Conservation (phyloP, 495 filamentous ascomycete species). For the Platismatia glauca region DNA sequence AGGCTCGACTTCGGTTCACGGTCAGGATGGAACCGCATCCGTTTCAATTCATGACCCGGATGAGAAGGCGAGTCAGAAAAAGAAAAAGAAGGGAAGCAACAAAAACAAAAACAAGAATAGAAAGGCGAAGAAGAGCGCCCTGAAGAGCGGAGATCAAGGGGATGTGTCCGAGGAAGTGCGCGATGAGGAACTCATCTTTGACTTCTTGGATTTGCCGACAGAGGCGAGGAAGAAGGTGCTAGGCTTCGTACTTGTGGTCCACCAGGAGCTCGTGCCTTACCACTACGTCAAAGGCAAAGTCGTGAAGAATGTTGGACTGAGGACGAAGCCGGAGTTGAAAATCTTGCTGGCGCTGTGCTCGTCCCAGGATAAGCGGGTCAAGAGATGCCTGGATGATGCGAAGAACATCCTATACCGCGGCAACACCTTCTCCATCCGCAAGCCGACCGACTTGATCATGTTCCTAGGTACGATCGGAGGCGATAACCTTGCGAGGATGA, state of each 20-base stretch:
- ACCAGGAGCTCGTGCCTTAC: slow-evolving; percentile 7
- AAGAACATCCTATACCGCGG: slow-evolving; percentile 11
- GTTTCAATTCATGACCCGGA: background rate
- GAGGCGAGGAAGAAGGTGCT: background rate
- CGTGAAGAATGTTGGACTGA: slow-evolving; percentile 9
- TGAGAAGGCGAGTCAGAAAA: background rate
- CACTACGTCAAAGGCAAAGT: slow-evolving; percentile 11
- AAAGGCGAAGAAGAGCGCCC: background rate
- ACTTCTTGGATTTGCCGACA: slow-evolving; percentile 10
- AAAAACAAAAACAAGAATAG: background rate
- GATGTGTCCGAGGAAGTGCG: background rate
- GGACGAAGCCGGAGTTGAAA: slow-evolving; percentile 11
- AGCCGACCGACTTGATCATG: slow-evolving; percentile 9
- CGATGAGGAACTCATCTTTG: background rate
- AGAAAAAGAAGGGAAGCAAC: background rate
- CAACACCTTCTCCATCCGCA: slow-evolving; percentile 17
- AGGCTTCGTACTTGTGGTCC: slow-evolving; percentile 1
- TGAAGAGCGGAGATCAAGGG: background rate
- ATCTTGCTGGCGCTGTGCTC: slow-evolving; percentile 10
- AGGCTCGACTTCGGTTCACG: background rate
- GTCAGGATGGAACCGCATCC: background rate
- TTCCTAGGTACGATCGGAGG: slow-evolving; percentile 16
- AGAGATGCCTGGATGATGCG: slow-evolving; percentile 3
- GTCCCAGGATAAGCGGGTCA: slow-evolving; percentile 1
- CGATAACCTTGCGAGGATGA: slow-evolving; percentile 8